These are phyloP conservation scores for Globisporangium ultimum DNA, from an alignment of 352 stramenopile species.

Conservation along the genomic window DNA sequence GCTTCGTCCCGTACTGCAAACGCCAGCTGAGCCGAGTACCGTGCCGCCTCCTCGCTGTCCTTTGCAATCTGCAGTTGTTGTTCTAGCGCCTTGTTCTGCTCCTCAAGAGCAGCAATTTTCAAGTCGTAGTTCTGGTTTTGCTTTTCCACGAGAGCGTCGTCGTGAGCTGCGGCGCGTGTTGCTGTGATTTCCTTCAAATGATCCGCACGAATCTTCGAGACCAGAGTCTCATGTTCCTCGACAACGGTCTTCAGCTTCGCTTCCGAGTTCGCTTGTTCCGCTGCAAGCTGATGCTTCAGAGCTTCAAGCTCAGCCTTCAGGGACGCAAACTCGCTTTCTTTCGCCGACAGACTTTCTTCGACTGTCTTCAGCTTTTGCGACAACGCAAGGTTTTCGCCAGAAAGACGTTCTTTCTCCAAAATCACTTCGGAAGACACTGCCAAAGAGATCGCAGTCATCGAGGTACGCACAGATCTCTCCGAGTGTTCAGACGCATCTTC, in stretches of 20 bases:
- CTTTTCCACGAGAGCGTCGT: not conserved
- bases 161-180: not conserved
- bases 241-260: conserved; percentile 19
- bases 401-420: conserved; percentile 40
- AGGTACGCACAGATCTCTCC: conserved; percentile 4
- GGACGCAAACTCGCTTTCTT: conserved; percentile 29
- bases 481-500: conserved; percentile 15
- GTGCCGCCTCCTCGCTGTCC: conserved; percentile 68
- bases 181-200: conserved; percentile 10
- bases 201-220: conserved; percentile 16
- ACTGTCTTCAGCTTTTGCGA: conserved; percentile 26
- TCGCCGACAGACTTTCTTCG: conserved; percentile 21
- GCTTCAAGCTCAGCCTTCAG: conserved; percentile 12
- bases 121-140: not conserved
- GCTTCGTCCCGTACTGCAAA: conserved; percentile 64
- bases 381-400: conserved; percentile 37
- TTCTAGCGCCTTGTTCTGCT: conserved; percentile 34
- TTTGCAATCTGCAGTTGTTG: conserved; percentile 41
- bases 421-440: conserved; percentile 24
- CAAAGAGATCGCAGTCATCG: conserved; percentile 5
- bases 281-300: conserved; percentile 31
- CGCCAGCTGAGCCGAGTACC: conserved; percentile 65
- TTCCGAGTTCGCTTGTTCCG: conserved; percentile 26
- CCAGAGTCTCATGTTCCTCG: conserved; percentile 24
- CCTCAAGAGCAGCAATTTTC: conserved; percentile 14